Evolutionary conservation across 306 rosid species (phyloP), one percentile per base, ranked within the genome.

Genomic region (Senna tora): DNA sequence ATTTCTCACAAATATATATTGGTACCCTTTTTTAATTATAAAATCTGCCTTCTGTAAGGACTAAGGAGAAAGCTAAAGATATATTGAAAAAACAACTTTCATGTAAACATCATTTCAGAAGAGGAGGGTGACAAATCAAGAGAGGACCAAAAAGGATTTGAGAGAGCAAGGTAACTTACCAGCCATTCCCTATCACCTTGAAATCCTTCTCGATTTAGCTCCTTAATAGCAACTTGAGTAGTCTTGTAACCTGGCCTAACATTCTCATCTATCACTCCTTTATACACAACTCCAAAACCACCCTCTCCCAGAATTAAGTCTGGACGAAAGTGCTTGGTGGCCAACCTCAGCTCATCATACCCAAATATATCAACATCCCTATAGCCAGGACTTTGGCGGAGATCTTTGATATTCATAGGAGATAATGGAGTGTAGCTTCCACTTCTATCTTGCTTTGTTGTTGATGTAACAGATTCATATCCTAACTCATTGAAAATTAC

Each of bases 161-260:
- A 66, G 52, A 56, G 71, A 83, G 49, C 22, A 76, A 68, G 76
- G 59, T 21, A 22, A 63, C 39, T 61, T 76, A 89, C 99, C 75
- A 94, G 97, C 99, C 99, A 94, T 91, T 94, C 99, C 82, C 99
- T 79, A 71, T 94, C 99, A 80, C 99, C 99, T 83, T 94, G 99
- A 81, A 87, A 86, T 63, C 99, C 97, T 79, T 91, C 97, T 43
- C 87, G 96, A 79, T 94, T 94, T 71, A 91, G 99, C 83, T 91
- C 99, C 82, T 94, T 94, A 58, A 94, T 91, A 58, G 99, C 99
- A 39, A 94, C 97, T 72, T 82, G 90, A 6, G 79, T 82, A 54
- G 76, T 21, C 79, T 76, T 74, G 80, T 76, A 87, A 75, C 88
- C 92, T 0, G 94, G 43, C 71, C 91, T 89, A 21, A 91, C 92